These are phyloP conservation scores for Nannochloris sp. DNA, from an alignment of 139 green algal genomes.

Conservation along the genomic window DNA sequence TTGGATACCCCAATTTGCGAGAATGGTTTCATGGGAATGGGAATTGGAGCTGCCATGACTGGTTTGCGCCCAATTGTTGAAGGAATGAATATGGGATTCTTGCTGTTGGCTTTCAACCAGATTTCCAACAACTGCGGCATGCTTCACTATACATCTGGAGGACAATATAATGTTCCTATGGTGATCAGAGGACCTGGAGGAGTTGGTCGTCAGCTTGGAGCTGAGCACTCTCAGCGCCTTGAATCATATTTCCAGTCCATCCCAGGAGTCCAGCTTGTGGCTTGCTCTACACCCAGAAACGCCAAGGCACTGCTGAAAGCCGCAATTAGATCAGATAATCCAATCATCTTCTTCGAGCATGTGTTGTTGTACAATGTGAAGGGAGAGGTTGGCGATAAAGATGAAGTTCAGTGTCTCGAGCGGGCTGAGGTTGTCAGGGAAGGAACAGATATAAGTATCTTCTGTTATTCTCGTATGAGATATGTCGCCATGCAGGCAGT, in stretches of 20 bases:
- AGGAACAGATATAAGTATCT: conserved; percentile 82
- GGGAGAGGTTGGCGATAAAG: conserved; percentile 41
- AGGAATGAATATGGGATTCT: conserved; percentile 98
- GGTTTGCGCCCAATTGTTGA: conserved; percentile 90
- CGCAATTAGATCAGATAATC: conserved; percentile 65
- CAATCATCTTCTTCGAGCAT: conserved; percentile 96
- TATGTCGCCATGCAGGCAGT: conserved; percentile 82
- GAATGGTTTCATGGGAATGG: conserved; percentile 91
- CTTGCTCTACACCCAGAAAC: conserved; percentile 76
- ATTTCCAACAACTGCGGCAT: conserved; percentile 98
- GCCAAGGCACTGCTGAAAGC: conserved; percentile 88
- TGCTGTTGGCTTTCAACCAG: conserved; percentile 97
- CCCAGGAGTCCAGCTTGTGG: conserved; percentile 91
- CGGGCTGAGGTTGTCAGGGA: conserved; percentile 69
- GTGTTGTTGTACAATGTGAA: conserved; percentile 97
- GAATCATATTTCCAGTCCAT: conserved; percentile 97
- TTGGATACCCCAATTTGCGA: conserved; percentile 94
- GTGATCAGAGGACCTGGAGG: conserved; percentile 79
- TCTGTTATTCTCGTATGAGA: conserved; percentile 93
- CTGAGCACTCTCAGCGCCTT: conserved; percentile 91
- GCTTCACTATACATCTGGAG: conserved; percentile 93
- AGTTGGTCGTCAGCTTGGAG: conserved; percentile 86
- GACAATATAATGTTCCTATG: conserved; percentile 90
- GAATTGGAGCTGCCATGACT: conserved; percentile 91
- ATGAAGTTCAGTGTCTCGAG: conserved; percentile 74